Percentiles rank a stretch among this genome's conserved stretches.
Conservation (phyloP, 805 yeast genomes). For the Tetrapisispora nanseiensis region DNA sequence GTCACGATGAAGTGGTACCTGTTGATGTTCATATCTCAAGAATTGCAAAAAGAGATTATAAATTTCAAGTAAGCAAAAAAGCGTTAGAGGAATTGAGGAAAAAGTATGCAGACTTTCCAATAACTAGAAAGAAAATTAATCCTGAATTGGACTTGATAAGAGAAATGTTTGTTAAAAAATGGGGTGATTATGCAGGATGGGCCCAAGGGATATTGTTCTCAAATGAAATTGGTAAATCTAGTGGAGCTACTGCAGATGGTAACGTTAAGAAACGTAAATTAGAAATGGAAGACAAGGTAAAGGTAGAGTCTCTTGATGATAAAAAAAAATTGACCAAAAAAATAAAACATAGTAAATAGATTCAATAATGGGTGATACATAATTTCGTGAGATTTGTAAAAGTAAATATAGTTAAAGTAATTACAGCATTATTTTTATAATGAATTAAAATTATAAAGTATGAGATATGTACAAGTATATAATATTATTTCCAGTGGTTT, state of each 20-base stretch:
- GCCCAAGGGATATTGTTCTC: conserved; percentile 93
- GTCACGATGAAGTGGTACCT: conserved; percentile 75
- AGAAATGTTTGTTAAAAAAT: conserved; percentile 47
- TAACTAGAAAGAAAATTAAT: conserved; percentile 27
- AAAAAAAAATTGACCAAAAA: neutral
- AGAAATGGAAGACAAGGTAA: neutral
- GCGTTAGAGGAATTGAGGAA: conserved; percentile 21
- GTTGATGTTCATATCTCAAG: conserved; percentile 93
- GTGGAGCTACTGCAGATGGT: conserved; percentile 43
- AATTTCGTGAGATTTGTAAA: too few relatives aligned
- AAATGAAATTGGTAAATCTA: conserved; percentile 69
- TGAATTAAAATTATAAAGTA: neutral
- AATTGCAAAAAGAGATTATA: conserved; percentile 76
- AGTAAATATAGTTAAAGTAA: neutral
- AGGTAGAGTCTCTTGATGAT: neutral
- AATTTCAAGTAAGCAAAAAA: conserved; percentile 31
- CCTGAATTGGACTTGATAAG: conserved; percentile 41
- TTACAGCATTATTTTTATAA: neutral
- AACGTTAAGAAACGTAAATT: conserved; percentile 17
- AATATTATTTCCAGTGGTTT: neutral
- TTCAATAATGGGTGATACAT: too few relatives aligned
- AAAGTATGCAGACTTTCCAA: conserved; percentile 22
- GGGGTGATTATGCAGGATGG: conserved; percentile 97
- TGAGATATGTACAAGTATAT: conserved; percentile 1
- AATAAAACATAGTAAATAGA: too few relatives aligned